Evolutionary conservation across 768 basidiomycete species (phyloP).

Genomic region (Mrakia gelida): DNA sequence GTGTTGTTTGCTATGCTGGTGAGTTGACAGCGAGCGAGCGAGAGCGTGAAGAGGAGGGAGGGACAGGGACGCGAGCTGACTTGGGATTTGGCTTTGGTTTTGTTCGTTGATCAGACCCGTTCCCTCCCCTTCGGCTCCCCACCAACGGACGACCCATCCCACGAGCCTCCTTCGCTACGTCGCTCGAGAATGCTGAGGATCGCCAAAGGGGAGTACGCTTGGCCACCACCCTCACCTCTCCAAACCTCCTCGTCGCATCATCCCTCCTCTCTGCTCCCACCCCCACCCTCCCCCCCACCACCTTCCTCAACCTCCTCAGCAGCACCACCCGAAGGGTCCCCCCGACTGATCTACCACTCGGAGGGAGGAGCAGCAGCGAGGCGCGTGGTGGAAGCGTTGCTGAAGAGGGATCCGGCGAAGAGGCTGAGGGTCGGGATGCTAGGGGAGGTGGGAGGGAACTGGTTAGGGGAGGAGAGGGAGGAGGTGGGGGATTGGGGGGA

Average conservation of each 20-base stretch:
- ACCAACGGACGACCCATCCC: conserved; percentile 27
- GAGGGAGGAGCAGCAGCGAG: conserved; percentile 4
- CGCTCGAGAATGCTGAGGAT: conserved; percentile 62
- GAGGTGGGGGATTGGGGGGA: conserved; percentile 17
- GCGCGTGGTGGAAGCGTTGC: conserved; percentile 18
- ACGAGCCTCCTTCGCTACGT: conserved; percentile 30
- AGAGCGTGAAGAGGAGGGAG: too few relatives aligned
- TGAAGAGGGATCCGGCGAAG: conserved; percentile 24
- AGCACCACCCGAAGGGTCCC: neutral
- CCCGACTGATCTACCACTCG: neutral
- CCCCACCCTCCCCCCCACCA: neutral
- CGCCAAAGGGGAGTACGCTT: conserved; percentile 71
- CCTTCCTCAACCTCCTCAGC: too few relatives aligned
- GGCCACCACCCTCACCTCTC: conserved; percentile 51
- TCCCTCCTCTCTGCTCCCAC: neutral
- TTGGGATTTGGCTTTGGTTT: neutral
- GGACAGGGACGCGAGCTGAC: neutral
- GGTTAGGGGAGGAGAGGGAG: neutral
- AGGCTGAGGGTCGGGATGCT: conserved; percentile 8
- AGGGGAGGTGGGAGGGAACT: neutral
- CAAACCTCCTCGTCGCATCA: neutral
- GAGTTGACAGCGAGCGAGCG: neutral
- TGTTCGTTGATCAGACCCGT: conserved; percentile 46
- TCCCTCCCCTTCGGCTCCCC: conserved; percentile 62
- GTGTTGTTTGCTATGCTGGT: conserved; percentile 69